Conservation (phyloP, 2,329 filamentous ascomycete genomes). For the Phaeosphaeriaceae sp. region DNA sequence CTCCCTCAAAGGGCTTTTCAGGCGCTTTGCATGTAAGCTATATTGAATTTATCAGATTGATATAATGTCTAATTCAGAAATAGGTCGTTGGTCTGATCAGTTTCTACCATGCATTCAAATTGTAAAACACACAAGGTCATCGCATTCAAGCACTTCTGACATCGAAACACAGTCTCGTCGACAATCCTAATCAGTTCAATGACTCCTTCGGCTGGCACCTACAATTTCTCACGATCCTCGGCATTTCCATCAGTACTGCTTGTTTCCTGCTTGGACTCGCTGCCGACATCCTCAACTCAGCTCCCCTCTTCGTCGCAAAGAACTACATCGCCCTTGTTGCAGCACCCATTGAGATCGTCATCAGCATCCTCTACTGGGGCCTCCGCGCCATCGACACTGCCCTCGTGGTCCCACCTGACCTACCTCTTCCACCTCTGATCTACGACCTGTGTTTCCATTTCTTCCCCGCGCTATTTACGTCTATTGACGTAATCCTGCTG, state of each 20-base stretch:
- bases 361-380: conserved; percentile 77
- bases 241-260: conserved; percentile 65
- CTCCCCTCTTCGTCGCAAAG: conserved; percentile 68
- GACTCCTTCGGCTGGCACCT: conserved; percentile 72
- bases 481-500: conserved; percentile 70
- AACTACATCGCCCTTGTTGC: conserved; percentile 71
- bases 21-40: conserved; percentile 63
- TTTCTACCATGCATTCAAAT: conserved; percentile 55
- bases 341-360: conserved; percentile 73
- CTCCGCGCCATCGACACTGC: conserved; percentile 63
- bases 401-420: conserved; percentile 57
- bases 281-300: conserved; percentile 66
- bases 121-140: conserved; percentile 23
- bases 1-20: conserved; percentile 70
- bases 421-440: conserved; percentile 51
- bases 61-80: neutral
- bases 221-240: conserved; percentile 78
- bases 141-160: conserved; percentile 21
- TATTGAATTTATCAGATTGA: neutral
- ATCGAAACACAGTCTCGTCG: conserved; percentile 32
- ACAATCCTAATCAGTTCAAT: conserved; percentile 48
- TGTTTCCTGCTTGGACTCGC: conserved; percentile 69
- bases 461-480: conserved; percentile 69
- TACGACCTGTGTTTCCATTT: conserved; percentile 59
- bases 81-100: conserved; percentile 51